Base-by-base conservation (phyloP, 2,329 filamentous ascomycete species). In the Rhynchosporium agropyri region DNA sequence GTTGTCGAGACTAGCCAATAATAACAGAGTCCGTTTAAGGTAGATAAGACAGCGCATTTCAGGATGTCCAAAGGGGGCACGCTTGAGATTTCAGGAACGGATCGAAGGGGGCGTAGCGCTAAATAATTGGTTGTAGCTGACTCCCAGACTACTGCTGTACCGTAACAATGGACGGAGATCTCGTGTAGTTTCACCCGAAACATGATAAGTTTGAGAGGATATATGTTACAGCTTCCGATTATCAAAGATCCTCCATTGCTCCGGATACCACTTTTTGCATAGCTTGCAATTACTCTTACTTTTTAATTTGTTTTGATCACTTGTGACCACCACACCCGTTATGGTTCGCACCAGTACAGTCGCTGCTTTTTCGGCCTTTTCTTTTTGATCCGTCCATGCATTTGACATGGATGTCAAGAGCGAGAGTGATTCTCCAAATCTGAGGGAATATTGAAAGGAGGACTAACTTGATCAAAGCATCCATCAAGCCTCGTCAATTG, bases 401-500 rank as follows among this genome's bases (percentile, higher is more conserved):
- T 56, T 69, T 40, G 50, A 66, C 45, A 29, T 69, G 7, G 57
- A 67, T 53, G 48, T 58, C 4, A 65, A 7, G 20, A 65, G 54
- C 48, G 42, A 53, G 54, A 63, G 67, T 68, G 51, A 58, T 54
- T 15, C 7, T 13, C n/a, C 1, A 56, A 28, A 13, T 1, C 10
- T 20, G 7, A 9, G 49, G 3, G 36, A 6, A 5, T 13, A 26
- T 20, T 5, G 5, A 8, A 42, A 9, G 9, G 10, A 26, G 1
- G 51, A 58, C 45, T 63, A 48, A 58, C 28, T 45, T 7, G 3
- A 6, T 20, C 48, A 53, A n/a, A 72, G 70, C 63, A 46, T 72
- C 69, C 3, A 67, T 72, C 42, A 69, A 68, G 57, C 68, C 13
- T 63, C 66, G 0, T 63, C 60, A 2, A 63, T 71, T 33, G 69